These are phyloP conservation scores for Penicillium sp. DNA, from an alignment of 2,329 filamentous ascomycete species.

Conservation along the genomic window DNA sequence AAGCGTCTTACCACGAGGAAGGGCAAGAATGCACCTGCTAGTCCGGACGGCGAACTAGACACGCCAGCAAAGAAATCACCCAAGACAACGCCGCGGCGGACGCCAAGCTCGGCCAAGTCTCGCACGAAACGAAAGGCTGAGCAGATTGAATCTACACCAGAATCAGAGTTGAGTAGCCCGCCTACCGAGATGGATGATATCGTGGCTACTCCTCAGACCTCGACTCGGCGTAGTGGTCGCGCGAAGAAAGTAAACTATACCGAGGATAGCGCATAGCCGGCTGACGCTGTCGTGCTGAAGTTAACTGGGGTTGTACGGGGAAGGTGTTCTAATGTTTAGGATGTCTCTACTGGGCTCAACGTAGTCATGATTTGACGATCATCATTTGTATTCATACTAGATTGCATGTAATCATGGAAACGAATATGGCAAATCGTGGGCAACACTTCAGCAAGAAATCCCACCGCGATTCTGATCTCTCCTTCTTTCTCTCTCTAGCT, in stretches of 20 bases:
- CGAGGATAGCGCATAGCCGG: constrained; percentile 32
- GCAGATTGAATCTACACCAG: constrained; percentile 26
- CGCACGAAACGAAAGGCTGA: constrained; percentile 36
- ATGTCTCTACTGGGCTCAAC: not conserved
- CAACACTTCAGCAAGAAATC: too few species aligned
- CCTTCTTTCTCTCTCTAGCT: too few species aligned
- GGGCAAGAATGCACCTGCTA: constrained; percentile 20
- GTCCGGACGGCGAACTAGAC: constrained; percentile 6
- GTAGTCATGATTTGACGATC: not conserved
- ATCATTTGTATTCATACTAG: not conserved
- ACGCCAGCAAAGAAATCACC: constrained; percentile 18
- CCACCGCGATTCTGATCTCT: too few species aligned
- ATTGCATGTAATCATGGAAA: too few species aligned
- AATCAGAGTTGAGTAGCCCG: constrained; percentile 23
- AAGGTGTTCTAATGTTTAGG: not conserved
- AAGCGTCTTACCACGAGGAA: constrained; percentile 23
- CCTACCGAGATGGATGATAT: constrained; percentile 5
- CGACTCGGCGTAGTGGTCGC: constrained; percentile 33
- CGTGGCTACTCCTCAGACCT: constrained; percentile 6
- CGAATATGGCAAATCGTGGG: too few species aligned
- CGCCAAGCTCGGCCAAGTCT: constrained; percentile 20
- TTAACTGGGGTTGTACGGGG: not conserved
- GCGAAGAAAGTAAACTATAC: constrained; percentile 38
- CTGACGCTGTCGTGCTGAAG: not conserved
- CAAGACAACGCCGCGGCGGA: constrained; percentile 13